Evolutionary conservation across 371 early-diverging fungal genomes (phyloP).

Genomic region (Sanchytrium tribonematis): DNA sequence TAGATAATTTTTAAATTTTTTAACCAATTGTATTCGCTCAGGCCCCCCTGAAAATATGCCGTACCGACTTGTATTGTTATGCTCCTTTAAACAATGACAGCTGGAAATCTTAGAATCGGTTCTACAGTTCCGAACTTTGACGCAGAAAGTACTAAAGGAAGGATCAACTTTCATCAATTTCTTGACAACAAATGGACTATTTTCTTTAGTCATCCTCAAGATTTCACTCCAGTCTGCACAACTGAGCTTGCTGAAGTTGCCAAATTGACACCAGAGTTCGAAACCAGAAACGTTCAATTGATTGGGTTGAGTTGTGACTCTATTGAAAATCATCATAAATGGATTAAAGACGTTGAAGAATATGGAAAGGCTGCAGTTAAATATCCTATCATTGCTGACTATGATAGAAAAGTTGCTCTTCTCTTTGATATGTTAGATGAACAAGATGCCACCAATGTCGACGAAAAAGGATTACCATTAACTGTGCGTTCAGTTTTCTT

Average conservation of each 20-base stretch:
- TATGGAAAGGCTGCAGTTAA: constrained; percentile 1
- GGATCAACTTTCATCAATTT: constrained; percentile 59
- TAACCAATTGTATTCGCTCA: too few relatives aligned
- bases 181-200: constrained; percentile 61
- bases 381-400: constrained; percentile 50
- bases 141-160: constrained; percentile 55
- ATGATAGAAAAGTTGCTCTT: constrained; percentile 42
- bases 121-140: constrained; percentile 28
- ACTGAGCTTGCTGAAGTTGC: constrained; percentile 77
- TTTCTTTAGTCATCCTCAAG: constrained; percentile 80
- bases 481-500: constrained; percentile 82
- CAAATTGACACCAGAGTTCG: constrained; percentile 40
- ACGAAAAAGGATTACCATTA: constrained; percentile 56
- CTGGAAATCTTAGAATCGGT: constrained; percentile 1
- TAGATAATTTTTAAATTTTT: too few relatives aligned
- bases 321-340: constrained; percentile 42
- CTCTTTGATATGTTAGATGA: constrained; percentile 81
- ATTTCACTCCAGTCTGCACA: constrained; percentile 84
- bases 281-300: constrained; percentile 49
- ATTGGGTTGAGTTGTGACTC: constrained; percentile 69
- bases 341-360: constrained; percentile 62
- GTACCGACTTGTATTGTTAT: too few relatives aligned
- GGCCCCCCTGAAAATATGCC: too few relatives aligned
- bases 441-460: constrained; percentile 66
- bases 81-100: too few relatives aligned